Conservation (phyloP, 768 basidiomycete genomes). For the Mycena latifolia region DNA sequence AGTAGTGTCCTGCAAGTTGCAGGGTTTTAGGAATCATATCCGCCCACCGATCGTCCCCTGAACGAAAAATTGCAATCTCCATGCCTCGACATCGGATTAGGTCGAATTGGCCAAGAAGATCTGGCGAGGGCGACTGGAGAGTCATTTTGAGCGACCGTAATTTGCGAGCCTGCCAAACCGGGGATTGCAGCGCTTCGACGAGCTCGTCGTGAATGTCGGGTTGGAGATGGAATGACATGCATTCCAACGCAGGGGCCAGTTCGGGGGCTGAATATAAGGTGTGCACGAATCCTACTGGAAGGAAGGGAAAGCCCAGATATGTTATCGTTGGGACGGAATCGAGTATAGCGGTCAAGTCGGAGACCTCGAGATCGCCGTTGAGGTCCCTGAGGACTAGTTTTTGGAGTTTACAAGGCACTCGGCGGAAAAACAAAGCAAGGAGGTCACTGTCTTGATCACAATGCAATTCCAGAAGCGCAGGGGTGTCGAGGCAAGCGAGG, state of each 20-base stretch:
- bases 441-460: not conserved
- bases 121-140: not conserved
- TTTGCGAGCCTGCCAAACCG: not conserved
- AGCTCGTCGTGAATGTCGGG: not conserved
- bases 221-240: not conserved
- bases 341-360: not conserved
- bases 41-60: not conserved
- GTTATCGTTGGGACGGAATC: not conserved
- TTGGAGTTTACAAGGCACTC: not conserved
- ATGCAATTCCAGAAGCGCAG: constrained; percentile 18
- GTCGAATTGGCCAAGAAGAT: not conserved
- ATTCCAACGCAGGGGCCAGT: not conserved
- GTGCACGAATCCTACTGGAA: not conserved
- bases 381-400: not conserved
- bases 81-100: not conserved
- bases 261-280: not conserved
- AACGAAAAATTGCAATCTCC: not conserved
- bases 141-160: not conserved
- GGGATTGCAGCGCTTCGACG: not conserved
- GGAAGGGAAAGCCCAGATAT: not conserved
- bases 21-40: not conserved
- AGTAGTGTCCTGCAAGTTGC: not conserved
- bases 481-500: constrained; percentile 3
- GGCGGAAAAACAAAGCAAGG: not conserved
- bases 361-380: not conserved